These are phyloP conservation scores for Boechera divaricarpa DNA, from an alignment of 345 rosid species.

Conservation along the genomic window DNA sequence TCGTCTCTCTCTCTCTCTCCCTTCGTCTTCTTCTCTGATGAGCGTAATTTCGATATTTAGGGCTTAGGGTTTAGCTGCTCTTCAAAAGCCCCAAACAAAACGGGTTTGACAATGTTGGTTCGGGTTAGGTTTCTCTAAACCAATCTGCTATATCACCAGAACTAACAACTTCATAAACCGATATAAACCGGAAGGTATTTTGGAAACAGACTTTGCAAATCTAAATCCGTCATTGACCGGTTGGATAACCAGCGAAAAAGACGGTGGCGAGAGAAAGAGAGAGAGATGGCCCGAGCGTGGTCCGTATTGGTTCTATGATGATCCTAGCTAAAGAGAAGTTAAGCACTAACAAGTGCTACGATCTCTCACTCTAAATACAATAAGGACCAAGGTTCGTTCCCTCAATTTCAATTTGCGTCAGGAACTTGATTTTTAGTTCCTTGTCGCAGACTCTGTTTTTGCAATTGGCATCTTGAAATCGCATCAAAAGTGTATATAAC, in stretches of 20 bases:
- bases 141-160: not conserved
- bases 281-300: not conserved
- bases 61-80: constrained; percentile 38
- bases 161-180: not conserved
- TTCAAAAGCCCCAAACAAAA: not conserved
- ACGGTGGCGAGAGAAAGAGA: not conserved
- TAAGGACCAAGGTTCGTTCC: too few species aligned
- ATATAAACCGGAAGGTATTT: constrained; percentile 5
- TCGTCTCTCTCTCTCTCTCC: constrained; percentile 34
- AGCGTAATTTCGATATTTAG: constrained; percentile 1
- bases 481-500: too few species aligned
- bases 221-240: constrained; percentile 1
- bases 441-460: too few species aligned
- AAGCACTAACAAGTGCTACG: too few species aligned
- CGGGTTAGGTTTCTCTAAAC: constrained; percentile 10
- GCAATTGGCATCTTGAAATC: too few species aligned
- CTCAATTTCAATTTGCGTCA: not conserved
- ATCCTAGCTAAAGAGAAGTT: too few species aligned
- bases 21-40: not conserved
- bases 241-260: not conserved
- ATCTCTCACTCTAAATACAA: too few species aligned
- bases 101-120: not conserved
- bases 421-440: not conserved
- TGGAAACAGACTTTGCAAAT: too few species aligned
- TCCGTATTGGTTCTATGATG: not conserved